Evolutionary conservation across 2,329 filamentous ascomycete species (phyloP).

Genomic region (Paecilomyces sp.): DNA sequence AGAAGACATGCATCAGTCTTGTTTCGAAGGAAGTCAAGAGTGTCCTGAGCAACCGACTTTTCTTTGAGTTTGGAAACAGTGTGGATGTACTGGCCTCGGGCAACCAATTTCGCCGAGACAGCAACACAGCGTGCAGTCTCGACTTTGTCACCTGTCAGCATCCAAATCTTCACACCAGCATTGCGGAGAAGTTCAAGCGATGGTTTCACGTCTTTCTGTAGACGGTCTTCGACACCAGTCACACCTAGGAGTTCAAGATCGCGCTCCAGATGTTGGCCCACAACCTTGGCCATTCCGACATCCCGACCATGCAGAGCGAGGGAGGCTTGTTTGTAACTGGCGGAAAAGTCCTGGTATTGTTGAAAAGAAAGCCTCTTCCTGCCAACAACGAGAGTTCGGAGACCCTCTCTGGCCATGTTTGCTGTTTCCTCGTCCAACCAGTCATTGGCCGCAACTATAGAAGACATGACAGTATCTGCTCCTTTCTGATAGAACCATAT

Average conservation of each 20-base stretch:
- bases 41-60: conserved; percentile 77
- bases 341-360: conserved; percentile 75
- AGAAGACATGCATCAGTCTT: conserved; percentile 82
- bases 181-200: conserved; percentile 92
- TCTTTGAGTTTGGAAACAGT: conserved; percentile 79
- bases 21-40: conserved; percentile 79
- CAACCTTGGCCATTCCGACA: conserved; percentile 68
- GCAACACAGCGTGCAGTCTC: conserved; percentile 96
- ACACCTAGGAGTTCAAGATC: conserved; percentile 93
- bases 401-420: conserved; percentile 97
- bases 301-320: conserved; percentile 75
- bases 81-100: conserved; percentile 90
- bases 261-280: conserved; percentile 74
- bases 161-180: conserved; percentile 98
- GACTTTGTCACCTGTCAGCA: conserved; percentile 97
- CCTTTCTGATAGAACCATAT: conserved; percentile 99
- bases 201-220: conserved; percentile 92
- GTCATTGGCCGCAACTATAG: conserved; percentile 90
- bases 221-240: conserved; percentile 93
- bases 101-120: conserved; percentile 87
- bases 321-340: conserved; percentile 69
- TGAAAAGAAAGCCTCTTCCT: conserved; percentile 72
- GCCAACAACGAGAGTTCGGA: conserved; percentile 92
- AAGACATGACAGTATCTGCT: conserved; percentile 95
- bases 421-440: conserved; percentile 98